These are phyloP conservation scores for Dalbergia cultrata DNA, from an alignment of 306 rosid genomes.

Conservation along the genomic window DNA sequence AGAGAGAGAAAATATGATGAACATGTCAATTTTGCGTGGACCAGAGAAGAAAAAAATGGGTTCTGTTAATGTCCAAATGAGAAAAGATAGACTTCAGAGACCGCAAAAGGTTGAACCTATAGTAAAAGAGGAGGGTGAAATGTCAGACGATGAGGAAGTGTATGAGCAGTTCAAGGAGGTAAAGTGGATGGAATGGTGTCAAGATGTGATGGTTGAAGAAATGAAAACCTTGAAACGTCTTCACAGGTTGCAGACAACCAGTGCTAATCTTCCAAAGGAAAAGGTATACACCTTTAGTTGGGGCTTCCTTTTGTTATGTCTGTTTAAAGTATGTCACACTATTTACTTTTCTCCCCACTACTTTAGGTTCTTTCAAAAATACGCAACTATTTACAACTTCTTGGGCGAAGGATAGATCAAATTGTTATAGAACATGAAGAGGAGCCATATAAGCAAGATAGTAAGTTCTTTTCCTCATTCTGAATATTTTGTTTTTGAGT, in stretches of 20 bases:
- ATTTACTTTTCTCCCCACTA: conserved; percentile 16
- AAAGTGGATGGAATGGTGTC: conserved; percentile 99
- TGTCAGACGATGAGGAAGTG: conserved; percentile 96
- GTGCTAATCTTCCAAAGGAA: conserved; percentile 97
- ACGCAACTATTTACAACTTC: conserved; percentile 93
- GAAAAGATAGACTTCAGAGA: conserved; percentile 66
- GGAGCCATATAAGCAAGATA: conserved; percentile 87
- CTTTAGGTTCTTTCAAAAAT: conserved; percentile 89
- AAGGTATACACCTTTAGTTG: conserved; percentile 55
- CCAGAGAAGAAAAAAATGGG: conserved; percentile 75
- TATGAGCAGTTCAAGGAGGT: conserved; percentile 98
- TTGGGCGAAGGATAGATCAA: conserved; percentile 93
- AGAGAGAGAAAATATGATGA: conserved; percentile 70
- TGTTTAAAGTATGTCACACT: neutral
- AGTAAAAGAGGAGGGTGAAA: conserved; percentile 98
- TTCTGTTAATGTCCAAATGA: conserved; percentile 61
- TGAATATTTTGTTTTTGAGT: neutral
- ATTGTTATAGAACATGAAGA: conserved; percentile 83
- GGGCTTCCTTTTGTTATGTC: conserved; percentile 13
- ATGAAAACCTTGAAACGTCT: conserved; percentile 89
- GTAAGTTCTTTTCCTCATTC: conserved; percentile 63
- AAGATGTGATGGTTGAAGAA: conserved; percentile 89
- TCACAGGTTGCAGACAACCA: conserved; percentile 84
- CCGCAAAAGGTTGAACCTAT: conserved; percentile 81
- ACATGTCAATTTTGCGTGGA: conserved; percentile 56